Evolutionary conservation across 495 filamentous ascomycete genomes (phyloP).

Genomic region (Neurospora terricola): DNA sequence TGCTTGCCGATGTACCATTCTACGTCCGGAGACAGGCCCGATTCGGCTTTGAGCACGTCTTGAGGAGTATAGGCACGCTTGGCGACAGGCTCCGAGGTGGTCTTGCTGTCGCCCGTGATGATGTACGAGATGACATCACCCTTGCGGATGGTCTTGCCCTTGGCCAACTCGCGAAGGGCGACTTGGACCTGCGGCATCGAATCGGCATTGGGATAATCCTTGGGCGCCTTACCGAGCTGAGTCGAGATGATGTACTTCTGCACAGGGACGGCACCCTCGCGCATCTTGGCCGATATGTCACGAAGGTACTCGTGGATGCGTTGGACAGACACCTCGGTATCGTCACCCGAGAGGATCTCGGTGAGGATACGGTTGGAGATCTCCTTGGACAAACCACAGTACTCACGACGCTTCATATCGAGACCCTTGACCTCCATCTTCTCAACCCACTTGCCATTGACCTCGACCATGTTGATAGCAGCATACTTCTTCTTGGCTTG

Average conservation of each 20-base stretch:
- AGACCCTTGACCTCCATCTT: conserved; percentile 97
- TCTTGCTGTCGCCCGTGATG: conserved; percentile 69
- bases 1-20: conserved; percentile 98
- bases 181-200: conserved; percentile 98
- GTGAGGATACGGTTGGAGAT: conserved; percentile 76
- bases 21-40: conserved; percentile 69
- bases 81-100: conserved; percentile 61
- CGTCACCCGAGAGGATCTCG: conserved; percentile 88
- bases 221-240: conserved; percentile 87
- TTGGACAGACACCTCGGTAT: conserved; percentile 77
- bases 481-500: conserved; percentile 99
- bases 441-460: conserved; percentile 81
- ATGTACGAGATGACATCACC: conserved; percentile 96
- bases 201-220: conserved; percentile 85
- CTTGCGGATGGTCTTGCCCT: conserved; percentile 75
- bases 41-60: conserved; percentile 69
- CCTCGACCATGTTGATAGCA: conserved; percentile 84
- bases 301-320: conserved; percentile 89
- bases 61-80: conserved; percentile 81
- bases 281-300: conserved; percentile 76
- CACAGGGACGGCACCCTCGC: conserved; percentile 1
- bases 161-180: conserved; percentile 74
- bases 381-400: conserved; percentile 88
- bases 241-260: conserved; percentile 62
- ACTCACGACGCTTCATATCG: conserved; percentile 95